Base-by-base conservation (phyloP, 768 basidiomycete species). In the Tylopilus intermedius region DNA sequence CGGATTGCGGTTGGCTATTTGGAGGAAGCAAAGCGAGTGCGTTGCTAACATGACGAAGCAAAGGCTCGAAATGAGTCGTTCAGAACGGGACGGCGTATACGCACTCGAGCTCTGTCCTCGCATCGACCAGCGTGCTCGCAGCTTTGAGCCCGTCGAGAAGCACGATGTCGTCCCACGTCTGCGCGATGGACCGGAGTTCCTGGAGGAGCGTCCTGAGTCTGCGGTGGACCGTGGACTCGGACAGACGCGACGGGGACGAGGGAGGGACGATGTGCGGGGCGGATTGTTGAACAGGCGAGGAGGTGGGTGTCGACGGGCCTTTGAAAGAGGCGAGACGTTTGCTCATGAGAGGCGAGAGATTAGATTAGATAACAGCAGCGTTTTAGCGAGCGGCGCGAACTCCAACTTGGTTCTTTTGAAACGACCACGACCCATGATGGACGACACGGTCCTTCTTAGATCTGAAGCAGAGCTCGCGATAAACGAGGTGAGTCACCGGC, bases 81-180 rank as follows among this genome's bases (percentile, higher is more conserved):
- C 22, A n/a, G 29, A 32, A 56, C 3, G 4, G n/a, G n/a, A 45
- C 11, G 26, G 8, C n/a, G 5, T 15, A 41, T 41, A 74, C 84
- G 61, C 72, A 94, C 92, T 91, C 86, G 56, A 95, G 76, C 62
- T 91, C 88, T 14, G 92, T 95, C 18, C 88, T 77, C 15, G 86
- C 71, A 62, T 94, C 89, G 2, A 90, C 78, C 32, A 92, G 73
- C 49, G 74, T 80, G 54, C 78, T 83, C 8, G 79, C 81, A n/a
- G 86, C 80, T 58, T 83, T 89, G 37, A 91, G 70, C 8, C 92
- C 92, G 62, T 94, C 90, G 13, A 84, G 62, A 9, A 87, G 74
- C 1, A 93, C 82, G 41, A 94, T 74, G 58, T 92, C 86, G 58
- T 93, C 87, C 92, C 92, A 95, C 48, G 83, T 87, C 52, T 80